phyloP scores from a whole-genome alignment of 2,329 filamentous ascomycete genomes.

The Dothideomycetidae sp. region DNA sequence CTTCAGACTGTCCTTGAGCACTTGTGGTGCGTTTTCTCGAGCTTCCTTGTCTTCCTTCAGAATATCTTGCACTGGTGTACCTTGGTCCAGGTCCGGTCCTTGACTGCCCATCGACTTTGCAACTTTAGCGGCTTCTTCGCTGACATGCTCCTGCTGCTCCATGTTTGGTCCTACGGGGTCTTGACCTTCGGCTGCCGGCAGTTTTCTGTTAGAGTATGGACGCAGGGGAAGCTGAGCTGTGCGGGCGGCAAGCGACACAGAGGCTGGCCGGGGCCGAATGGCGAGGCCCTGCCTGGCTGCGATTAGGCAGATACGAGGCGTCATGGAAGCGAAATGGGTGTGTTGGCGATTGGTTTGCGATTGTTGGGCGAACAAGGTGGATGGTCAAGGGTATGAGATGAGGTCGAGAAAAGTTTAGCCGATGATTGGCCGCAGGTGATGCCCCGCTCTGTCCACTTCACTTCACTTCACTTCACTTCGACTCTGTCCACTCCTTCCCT shows the following conservation, averaged over 20 bases:
- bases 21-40: constrained; percentile 48
- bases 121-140: constrained; percentile 49
- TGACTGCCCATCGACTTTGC: constrained; percentile 42
- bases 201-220: background rate
- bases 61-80: constrained; percentile 53
- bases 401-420: background rate
- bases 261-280: background rate
- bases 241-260: no score
- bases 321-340: constrained; percentile 2
- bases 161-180: constrained; percentile 34
- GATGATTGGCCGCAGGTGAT: background rate
- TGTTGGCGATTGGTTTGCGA: background rate
- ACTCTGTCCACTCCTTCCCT: no score
- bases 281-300: constrained; percentile 3
- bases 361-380: background rate
- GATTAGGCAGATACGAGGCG: constrained; percentile 4
- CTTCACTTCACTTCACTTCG: no score
- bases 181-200: constrained; percentile 17
- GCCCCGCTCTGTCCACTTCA: no score
- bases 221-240: no score
- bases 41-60: constrained; percentile 48
- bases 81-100: constrained; percentile 49
- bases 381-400: background rate
- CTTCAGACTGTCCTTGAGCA: constrained; percentile 48
- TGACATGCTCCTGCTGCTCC: constrained; percentile 44